Evolutionary conservation across 192 early-diverging fungal genomes (phyloP).

Genomic region (Coemansia brasiliensis): DNA sequence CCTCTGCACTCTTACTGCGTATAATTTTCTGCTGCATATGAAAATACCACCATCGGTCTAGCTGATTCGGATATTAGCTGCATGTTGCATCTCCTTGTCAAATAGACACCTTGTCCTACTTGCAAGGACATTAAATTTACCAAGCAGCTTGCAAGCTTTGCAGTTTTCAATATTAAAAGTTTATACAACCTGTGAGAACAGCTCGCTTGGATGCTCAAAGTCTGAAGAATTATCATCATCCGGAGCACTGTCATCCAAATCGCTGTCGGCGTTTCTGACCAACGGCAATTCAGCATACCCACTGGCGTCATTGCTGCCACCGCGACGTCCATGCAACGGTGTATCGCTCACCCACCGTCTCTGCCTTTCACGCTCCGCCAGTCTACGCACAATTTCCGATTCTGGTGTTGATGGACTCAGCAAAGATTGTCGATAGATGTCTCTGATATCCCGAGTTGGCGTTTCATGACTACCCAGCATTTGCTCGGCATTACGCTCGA

Average conservation of each 20-base stretch:
- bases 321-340: conserved; percentile 16
- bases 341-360: conserved; percentile 51
- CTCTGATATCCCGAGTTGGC: conserved; percentile 24
- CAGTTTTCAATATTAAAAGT: not conserved
- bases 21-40: not conserved
- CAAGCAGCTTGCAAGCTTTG: too few relatives aligned
- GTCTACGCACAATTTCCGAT: conserved; percentile 30
- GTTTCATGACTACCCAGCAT: conserved; percentile 3
- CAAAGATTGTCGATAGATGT: conserved; percentile 44
- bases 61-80: not conserved
- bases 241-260: not conserved
- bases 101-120: not conserved
- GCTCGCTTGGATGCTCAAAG: conserved; percentile 33
- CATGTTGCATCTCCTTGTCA: not conserved
- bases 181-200: conserved; percentile 37
- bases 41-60: not conserved
- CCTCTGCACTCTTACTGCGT: conserved; percentile 1
- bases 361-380: conserved; percentile 50
- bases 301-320: not conserved
- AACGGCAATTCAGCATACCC: not conserved
- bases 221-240: conserved; percentile 27
- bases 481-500: not conserved
- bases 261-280: not conserved
- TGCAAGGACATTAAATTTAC: too few relatives aligned
- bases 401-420: conserved; percentile 32